Evolutionary conservation across 139 green algal genomes (phyloP).

Genomic region (Pleodorina starrii): DNA sequence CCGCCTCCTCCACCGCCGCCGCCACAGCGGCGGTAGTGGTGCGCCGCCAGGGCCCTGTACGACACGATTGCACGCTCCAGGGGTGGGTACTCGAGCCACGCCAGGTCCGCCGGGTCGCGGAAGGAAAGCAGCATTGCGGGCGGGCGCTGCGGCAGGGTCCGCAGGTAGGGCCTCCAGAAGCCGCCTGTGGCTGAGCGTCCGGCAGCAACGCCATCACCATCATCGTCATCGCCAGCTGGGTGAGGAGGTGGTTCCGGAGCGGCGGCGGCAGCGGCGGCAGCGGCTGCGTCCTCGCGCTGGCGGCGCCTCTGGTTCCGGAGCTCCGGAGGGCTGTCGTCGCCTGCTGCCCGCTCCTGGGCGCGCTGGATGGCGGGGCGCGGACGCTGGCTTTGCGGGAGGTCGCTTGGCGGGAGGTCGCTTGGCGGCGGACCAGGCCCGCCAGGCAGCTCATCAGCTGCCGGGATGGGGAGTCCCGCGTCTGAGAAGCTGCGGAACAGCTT

Average conservation of each 20-base stretch:
- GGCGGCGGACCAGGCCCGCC: background rate
- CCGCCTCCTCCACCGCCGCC: background rate
- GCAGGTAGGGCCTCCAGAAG: conserved; percentile 6
- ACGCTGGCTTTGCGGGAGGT: background rate
- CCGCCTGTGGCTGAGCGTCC: background rate
- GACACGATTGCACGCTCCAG: background rate
- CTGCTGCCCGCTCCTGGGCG: background rate
- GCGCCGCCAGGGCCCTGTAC: background rate
- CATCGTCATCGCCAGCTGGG: too few species aligned
- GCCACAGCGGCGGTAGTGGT: background rate
- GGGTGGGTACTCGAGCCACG: conserved; percentile 5
- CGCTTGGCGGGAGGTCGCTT: background rate
- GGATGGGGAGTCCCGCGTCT: background rate
- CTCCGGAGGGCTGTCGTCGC: background rate
- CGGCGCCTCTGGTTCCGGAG: background rate
- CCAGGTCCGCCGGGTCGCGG: background rate
- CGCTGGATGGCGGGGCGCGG: background rate
- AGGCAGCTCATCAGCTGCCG: background rate
- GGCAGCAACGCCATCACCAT: too few species aligned
- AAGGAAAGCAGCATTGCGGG: conserved; percentile 11
- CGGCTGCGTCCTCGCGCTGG: background rate
- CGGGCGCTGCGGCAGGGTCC: background rate
- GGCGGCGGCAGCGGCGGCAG: background rate
- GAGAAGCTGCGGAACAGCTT: background rate
- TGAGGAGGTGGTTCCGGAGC: too few species aligned